phyloP scores from a whole-genome alignment of 2,329 filamentous ascomycete species.

The Apiospora marii region DNA sequence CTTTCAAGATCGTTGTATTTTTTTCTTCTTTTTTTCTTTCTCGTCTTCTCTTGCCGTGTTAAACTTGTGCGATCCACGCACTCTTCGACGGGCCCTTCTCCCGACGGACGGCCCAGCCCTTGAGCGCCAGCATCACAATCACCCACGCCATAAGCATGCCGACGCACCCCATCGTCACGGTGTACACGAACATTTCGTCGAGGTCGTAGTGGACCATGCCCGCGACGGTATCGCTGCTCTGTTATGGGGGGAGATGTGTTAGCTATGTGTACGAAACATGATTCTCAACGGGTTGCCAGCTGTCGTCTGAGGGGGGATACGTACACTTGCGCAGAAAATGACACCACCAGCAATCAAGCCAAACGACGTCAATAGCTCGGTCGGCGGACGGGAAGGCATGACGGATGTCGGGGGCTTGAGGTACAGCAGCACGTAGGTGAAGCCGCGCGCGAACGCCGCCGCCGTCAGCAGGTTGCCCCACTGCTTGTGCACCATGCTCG shows the following conservation, averaged over 20 bases:
- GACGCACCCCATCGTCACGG: slow-evolving; percentile 83
- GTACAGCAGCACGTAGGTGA: slow-evolving; percentile 84
- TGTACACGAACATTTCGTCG: slow-evolving; percentile 94
- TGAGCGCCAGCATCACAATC: slow-evolving; percentile 79
- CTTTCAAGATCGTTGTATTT: neutral
- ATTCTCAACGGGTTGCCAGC: neutral
- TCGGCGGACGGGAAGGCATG: slow-evolving; percentile 84
- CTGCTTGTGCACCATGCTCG: slow-evolving; percentile 91
- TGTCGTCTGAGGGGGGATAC: slow-evolving; percentile 43
- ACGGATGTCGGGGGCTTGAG: slow-evolving; percentile 82
- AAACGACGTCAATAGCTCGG: slow-evolving; percentile 87
- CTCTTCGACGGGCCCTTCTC: slow-evolving; percentile 43
- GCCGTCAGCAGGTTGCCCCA: slow-evolving; percentile 89
- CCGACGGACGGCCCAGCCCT: slow-evolving; percentile 78
- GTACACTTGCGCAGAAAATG: slow-evolving; percentile 90
- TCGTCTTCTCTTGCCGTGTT: too few species aligned
- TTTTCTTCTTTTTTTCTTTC: neutral
- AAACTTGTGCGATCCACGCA: slow-evolving; percentile 12
- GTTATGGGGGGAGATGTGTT: slow-evolving; percentile 25
- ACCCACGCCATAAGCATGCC: slow-evolving; percentile 87
- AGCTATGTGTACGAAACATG: neutral
- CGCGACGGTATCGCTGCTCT: slow-evolving; percentile 73
- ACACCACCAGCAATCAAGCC: slow-evolving; percentile 87
- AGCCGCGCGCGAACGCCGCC: slow-evolving; percentile 77
- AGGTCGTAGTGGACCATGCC: slow-evolving; percentile 80